Evolutionary conservation across 192 early-diverging fungal species (phyloP), one percentile per base, ranked within the genome.

Genomic region (Coemansia brasiliensis): DNA sequence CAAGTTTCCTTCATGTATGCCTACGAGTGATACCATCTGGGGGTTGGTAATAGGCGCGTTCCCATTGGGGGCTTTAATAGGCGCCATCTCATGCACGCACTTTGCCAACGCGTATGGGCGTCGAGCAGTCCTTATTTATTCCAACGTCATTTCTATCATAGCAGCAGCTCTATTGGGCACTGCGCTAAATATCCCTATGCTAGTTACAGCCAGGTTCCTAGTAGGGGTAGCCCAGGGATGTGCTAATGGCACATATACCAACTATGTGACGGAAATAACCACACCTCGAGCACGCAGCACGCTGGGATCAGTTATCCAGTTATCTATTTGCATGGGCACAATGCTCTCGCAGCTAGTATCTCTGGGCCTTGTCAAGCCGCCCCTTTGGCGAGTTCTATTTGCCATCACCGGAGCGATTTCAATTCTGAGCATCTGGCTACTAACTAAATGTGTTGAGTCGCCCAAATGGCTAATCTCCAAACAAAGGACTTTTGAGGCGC

Each of bases 201-300:
- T 91, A 18, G 69, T 80, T 52, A 38, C 83, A 15, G 90, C 84
- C 6, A 86, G 93, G 18, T 53, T 90, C 10, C 20, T 89, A 11
- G 75, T 77, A 3, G 93, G 93, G 13, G 57, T 90, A 39, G 84
- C 80, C 0, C 81, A 85, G 37, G 93, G 93, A 18, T 69, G 85
- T 15, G 65, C 74, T 0, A 63, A 63, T 25, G 83, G 83, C 1
- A 82, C 72, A 10, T 74, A 84, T 32, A 81, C 80, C 12, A 83
- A 85, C 6, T 93, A 92, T 52, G 79, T 92, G 24, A 80, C 82
- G 7, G 93, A 93, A 62, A 83, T 92, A 29, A 73, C 88, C 0
- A 90, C 93, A 0, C 78, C 86, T 9, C 72, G 69, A 21, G 74
- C 83, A 3, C 80, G 90, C 45, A 90, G 85, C 16, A 63, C 81